Evolutionary conservation across 495 filamentous ascomycete genomes (phyloP), one percentile per base, ranked within the genome.

Genomic region (Talaromyces adpressus): DNA sequence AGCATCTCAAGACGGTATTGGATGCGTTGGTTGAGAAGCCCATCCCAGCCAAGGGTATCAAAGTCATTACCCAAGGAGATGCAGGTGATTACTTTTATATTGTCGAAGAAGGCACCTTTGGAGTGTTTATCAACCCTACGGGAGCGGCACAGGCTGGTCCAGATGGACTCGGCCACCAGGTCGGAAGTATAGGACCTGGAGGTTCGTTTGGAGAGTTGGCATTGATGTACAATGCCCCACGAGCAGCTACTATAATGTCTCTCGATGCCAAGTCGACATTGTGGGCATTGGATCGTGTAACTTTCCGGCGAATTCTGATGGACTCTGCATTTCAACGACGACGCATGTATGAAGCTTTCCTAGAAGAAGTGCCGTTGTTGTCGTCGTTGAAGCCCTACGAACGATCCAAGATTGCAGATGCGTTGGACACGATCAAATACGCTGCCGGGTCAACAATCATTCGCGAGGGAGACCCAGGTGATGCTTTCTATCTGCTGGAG

Each of bases 61-160:
- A 96, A 77, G 91, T 98, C 62, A 97, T 98, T 69, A 89, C 87
- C 23, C 94, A 98, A 80, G 94, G 94, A 25, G 94, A 98, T 69
- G 89, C 91, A 0, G 94, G 94, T 20, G 94, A 98, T 71, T 98
- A 90, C 80, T 98, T 98, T 76, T 98, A 98, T 72, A 87, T 98
- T 53, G 92, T 98, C 62, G 94, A 98, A 73, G 87, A 88, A 53
- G 94, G 94, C 30, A 80, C 81, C 18, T 98, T 98, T 68, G 92
- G 96, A 69, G 87, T 98, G 62, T 90, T 94, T 68, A 91, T 98
- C 80, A 91, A 97, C 73, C 71, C 79, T 2, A 80, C 82, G n/a
- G 93, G 93, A 60, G 77, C 86, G 6, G 81, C 96, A 63, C 88
- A 94, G 69, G 83, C 92, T 0, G 95, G 95, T 5, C 80, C 85